Conservation (phyloP, 176 grass and related monocot species). For the Triticum urartu region DNA sequence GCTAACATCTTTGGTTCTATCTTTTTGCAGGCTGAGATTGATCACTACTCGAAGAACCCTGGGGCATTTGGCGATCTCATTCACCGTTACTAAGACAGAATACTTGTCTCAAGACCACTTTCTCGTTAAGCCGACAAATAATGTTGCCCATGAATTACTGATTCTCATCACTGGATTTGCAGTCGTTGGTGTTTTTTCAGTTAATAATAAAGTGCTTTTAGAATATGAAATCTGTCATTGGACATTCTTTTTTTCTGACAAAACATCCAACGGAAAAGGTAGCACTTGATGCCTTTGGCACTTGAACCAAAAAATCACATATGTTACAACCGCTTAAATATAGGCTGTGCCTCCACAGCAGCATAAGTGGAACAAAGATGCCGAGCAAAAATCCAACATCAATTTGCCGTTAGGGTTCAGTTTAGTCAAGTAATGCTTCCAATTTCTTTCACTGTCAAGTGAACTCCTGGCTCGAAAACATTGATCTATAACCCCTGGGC, state of each 20-base stretch:
- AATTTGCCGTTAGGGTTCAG: neutral
- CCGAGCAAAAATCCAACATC: neutral
- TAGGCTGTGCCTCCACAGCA: neutral
- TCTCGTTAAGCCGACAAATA: neutral
- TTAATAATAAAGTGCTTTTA: slow-evolving; percentile 1
- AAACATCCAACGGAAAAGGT: neutral
- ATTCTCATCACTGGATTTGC: slow-evolving; percentile 7
- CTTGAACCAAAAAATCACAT: too few relatives aligned
- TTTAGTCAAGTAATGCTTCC: neutral
- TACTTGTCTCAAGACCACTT: neutral
- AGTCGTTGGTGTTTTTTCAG: neutral
- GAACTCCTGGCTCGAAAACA: neutral
- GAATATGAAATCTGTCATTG: neutral
- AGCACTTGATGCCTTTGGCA: neutral
- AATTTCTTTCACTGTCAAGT: neutral
- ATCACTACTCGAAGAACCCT: slow-evolving; percentile 71
- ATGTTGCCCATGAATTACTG: neutral
- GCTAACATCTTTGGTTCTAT: neutral
- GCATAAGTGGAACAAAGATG: neutral
- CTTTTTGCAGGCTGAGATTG: slow-evolving; percentile 59
- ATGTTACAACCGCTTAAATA: too few relatives aligned
- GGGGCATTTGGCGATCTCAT: slow-evolving; percentile 62
- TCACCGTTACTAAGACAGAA: slow-evolving; percentile 60
- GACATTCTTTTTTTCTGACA: neutral
- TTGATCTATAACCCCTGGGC: neutral